Percentiles rank a stretch among this genome's conserved stretches.
These are phyloP conservation scores for Penicillium sp. DNA, from an alignment of 2,329 filamentous ascomycete genomes.

Conservation along the genomic window DNA sequence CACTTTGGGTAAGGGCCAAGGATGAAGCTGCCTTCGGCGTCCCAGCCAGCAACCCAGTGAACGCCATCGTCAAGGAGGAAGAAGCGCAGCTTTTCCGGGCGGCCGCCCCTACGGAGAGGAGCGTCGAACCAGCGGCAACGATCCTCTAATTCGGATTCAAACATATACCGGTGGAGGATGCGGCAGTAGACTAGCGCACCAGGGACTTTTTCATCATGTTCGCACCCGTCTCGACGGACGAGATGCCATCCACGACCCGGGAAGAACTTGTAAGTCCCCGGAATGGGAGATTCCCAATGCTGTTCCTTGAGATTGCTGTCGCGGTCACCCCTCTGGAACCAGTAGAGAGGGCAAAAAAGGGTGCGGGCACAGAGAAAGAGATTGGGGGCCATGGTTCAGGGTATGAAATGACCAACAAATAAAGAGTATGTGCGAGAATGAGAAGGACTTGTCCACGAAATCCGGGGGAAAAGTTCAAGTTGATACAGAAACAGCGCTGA, in stretches of 20 bases:
- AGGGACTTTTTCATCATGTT: slow-evolving; percentile 36
- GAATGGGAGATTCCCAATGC: slow-evolving; percentile 50
- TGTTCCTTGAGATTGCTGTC: slow-evolving; percentile 45
- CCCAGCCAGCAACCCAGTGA: slow-evolving; percentile 53
- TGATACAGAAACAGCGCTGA: slow-evolving; percentile 25
- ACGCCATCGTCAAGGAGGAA: slow-evolving; percentile 51
- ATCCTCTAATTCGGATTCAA: slow-evolving; percentile 49
- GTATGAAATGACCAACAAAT: slow-evolving; percentile 6
- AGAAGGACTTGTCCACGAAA: neutral
- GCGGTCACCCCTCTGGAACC: slow-evolving; percentile 46
- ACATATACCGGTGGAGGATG: slow-evolving; percentile 50
- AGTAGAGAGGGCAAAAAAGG: slow-evolving; percentile 50
- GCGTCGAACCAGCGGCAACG: slow-evolving; percentile 47
- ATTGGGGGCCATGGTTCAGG: slow-evolving; percentile 49
- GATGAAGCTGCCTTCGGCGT: slow-evolving; percentile 50
- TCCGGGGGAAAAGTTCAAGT: neutral
- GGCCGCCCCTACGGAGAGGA: slow-evolving; percentile 38
- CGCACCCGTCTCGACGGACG: slow-evolving; percentile 40
- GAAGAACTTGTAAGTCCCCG: slow-evolving; percentile 52
- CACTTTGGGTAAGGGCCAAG: slow-evolving; percentile 52
- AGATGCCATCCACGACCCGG: slow-evolving; percentile 53
- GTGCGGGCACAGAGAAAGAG: slow-evolving; percentile 51
- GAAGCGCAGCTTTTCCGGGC: slow-evolving; percentile 45
- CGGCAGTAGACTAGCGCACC: slow-evolving; percentile 48
- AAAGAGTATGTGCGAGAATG: neutral